Evolutionary conservation across 345 rosid species (phyloP).

Genomic region (Salix purpurea): DNA sequence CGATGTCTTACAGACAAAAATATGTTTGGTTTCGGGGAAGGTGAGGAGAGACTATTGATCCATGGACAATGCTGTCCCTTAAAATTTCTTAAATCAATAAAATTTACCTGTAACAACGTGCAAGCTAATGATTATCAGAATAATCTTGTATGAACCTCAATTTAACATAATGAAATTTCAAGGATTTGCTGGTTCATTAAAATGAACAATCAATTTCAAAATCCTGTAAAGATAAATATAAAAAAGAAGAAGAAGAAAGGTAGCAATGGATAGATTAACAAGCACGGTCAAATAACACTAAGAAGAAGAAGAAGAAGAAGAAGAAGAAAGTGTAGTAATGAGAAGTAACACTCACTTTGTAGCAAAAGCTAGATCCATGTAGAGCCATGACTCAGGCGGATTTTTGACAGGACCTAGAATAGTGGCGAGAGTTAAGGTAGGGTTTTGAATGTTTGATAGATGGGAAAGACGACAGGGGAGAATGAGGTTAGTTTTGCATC

Average conservation of each 20-base stretch:
- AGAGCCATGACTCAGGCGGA: slow-evolving; percentile 33
- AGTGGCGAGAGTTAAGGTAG: background rate
- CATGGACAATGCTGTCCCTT: slow-evolving; percentile 17
- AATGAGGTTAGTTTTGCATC: background rate
- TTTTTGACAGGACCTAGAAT: background rate
- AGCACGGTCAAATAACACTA: background rate
- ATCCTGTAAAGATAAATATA: background rate
- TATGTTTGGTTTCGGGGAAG: slow-evolving; percentile 16
- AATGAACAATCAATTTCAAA: background rate
- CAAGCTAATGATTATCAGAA: background rate
- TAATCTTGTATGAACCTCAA: background rate
- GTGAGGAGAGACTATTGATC: slow-evolving; percentile 24
- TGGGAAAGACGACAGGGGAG: background rate
- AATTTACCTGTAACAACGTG: slow-evolving; percentile 27
- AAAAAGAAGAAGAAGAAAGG: background rate
- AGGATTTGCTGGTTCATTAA: too few species aligned
- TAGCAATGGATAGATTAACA: background rate
- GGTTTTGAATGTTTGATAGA: background rate
- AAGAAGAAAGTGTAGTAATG: background rate
- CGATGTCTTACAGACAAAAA: slow-evolving; percentile 18
- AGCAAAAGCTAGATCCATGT: slow-evolving; percentile 28
- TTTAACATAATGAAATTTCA: too few species aligned
- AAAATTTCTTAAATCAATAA: slow-evolving; percentile 21
- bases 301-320: background rate
- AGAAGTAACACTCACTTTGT: slow-evolving; percentile 30